phyloP scores from a whole-genome alignment of 352 stramenopile genomes.

The Lagenidium sp. region DNA sequence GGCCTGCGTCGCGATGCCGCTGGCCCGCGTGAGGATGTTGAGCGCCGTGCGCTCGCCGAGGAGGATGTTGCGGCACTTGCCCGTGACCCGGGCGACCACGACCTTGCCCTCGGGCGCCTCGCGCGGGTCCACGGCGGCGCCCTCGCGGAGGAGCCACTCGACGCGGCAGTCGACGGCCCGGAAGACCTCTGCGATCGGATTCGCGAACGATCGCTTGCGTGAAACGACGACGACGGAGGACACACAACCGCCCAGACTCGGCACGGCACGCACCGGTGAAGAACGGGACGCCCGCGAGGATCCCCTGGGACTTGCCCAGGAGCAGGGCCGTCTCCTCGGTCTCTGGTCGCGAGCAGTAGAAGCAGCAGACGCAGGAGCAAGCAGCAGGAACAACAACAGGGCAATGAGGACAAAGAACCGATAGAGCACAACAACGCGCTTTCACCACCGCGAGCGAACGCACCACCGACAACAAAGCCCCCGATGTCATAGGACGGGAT shows the following conservation, averaged over 20 bases:
- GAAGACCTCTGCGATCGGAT: slow-evolving; percentile 89
- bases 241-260: background rate
- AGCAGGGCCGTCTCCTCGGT: slow-evolving; percentile 74
- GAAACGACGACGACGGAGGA: background rate
- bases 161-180: slow-evolving; percentile 85
- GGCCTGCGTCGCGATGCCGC: slow-evolving; percentile 91
- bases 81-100: slow-evolving; percentile 91
- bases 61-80: slow-evolving; percentile 91
- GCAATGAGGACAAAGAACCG: background rate
- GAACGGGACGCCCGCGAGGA: slow-evolving; percentile 95
- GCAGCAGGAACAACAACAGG: slow-evolving; percentile 2
- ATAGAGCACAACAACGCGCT: too few species aligned
- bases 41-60: slow-evolving; percentile 96
- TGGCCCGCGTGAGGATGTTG: slow-evolving; percentile 95
- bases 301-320: slow-evolving; percentile 91
- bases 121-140: slow-evolving; percentile 36
- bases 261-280: slow-evolving; percentile 48
- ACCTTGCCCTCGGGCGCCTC: slow-evolving; percentile 64
- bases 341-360: slow-evolving; percentile 23
- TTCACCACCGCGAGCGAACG: slow-evolving; percentile 7
- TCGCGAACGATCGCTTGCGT: too few species aligned
- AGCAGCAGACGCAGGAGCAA: background rate
- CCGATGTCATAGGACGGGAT: slow-evolving; percentile 96
- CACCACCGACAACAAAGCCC: slow-evolving; percentile 94
- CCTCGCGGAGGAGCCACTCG: slow-evolving; percentile 85